Percentiles rank a stretch among this genome's conserved stretches.
phyloP scores from a whole-genome alignment of 306 rosid genomes.

The Luffa acutangula region DNA sequence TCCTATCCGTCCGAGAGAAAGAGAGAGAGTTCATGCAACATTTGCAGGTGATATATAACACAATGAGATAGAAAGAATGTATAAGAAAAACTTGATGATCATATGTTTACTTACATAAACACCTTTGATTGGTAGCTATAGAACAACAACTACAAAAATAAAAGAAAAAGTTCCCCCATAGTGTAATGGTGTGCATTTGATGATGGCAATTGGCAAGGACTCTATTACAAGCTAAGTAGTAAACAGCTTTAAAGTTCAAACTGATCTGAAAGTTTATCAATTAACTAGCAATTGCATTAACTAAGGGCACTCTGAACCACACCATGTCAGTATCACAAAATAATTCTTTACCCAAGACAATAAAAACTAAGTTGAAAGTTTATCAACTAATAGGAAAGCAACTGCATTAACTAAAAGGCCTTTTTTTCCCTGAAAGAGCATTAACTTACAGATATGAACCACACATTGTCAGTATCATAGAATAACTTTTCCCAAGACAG shows the following conservation, averaged over 20 bases:
- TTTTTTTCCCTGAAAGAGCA: background rate
- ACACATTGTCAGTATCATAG: background rate
- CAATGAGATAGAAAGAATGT: too few relatives aligned
- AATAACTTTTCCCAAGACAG: too few relatives aligned
- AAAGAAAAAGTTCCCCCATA: background rate
- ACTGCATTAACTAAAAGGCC: background rate
- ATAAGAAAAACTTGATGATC: too few relatives aligned
- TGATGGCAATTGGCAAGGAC: background rate
- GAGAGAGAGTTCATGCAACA: too few relatives aligned
- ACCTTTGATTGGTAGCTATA: too few relatives aligned
- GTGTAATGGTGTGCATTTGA: background rate
- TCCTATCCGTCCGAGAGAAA: too few relatives aligned
- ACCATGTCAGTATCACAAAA: background rate
- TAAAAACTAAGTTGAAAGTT: background rate
- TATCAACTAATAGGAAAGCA: background rate
- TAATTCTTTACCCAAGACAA: background rate
- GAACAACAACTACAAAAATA: too few relatives aligned
- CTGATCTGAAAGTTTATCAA: background rate
- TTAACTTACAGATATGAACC: background rate
- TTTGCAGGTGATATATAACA: too few relatives aligned
- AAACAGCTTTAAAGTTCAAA: background rate
- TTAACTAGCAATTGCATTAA: background rate
- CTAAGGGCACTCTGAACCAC: background rate
- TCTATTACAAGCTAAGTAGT: background rate
- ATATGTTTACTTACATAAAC: too few relatives aligned